These are phyloP conservation scores for Cyberlindnera meyerae DNA, from an alignment of 805 yeast genomes.

Conservation along the genomic window DNA sequence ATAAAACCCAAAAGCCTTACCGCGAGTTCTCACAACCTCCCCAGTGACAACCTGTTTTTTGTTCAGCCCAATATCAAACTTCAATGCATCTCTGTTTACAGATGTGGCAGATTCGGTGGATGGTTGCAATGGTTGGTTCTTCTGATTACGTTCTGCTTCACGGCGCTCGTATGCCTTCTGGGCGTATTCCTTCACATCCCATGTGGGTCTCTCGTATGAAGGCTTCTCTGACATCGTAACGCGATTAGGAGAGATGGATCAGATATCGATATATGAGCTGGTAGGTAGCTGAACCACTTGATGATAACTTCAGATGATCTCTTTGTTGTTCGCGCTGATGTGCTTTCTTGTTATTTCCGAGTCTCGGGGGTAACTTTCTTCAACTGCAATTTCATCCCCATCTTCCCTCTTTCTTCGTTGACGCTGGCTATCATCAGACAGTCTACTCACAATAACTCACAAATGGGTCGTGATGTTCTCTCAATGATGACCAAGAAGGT, in stretches of 20 bases:
- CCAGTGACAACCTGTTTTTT: conserved; percentile 30
- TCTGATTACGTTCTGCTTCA: conserved; percentile 18
- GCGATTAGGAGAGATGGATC: too few relatives aligned
- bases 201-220: conserved; percentile 56
- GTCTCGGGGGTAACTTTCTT: too few relatives aligned
- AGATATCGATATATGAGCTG: too few relatives aligned
- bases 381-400: too few relatives aligned
- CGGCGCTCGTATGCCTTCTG: conserved; percentile 35
- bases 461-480: conserved; percentile 15
- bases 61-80: conserved; percentile 29
- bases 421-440: too few relatives aligned
- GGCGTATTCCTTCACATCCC: conserved; percentile 68
- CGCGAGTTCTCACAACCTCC: conserved; percentile 31
- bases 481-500: conserved; percentile 13
- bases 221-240: conserved; percentile 2
- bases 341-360: too few relatives aligned
- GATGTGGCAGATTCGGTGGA: too few relatives aligned
- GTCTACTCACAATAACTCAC: too few relatives aligned
- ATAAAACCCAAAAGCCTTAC: conserved; percentile 75
- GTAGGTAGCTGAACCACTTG: too few relatives aligned
- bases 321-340: too few relatives aligned
- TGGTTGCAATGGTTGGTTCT: conserved; percentile 8
- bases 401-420: too few relatives aligned
- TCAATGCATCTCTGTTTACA: conserved; percentile 20
- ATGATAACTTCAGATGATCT: too few relatives aligned